Base-by-base conservation (phyloP, 495 filamentous ascomycete genomes). In the Aspergillus diversus region DNA sequence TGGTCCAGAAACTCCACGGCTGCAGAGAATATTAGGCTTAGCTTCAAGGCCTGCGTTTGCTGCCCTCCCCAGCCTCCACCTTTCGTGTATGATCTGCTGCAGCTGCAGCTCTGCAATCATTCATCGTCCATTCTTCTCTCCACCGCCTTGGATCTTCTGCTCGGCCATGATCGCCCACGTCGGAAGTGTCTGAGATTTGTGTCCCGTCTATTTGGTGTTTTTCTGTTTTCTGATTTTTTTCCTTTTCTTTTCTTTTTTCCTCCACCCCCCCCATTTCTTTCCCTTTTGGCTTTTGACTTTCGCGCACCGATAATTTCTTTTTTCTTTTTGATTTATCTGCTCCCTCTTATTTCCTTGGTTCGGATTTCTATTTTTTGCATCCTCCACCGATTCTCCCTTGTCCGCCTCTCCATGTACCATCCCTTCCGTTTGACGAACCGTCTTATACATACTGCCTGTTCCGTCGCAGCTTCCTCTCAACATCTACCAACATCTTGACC, bases 351-450 rank as follows among this genome's bases (percentile, higher is more conserved):
- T 53, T 46, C 65, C 63, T 50, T 60, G 55, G 58, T 51, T 61
- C 55, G 62, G 47, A 69, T 69, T 71, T 71, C 69, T 75, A 71
- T 75, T 73, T 75, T 72, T 70, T 66, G 63, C 69, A 69, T 67
- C 66, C 73, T 74, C 73, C 74, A 69, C 60, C 50, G 68, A 66
- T 65, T 63, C 67, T 72, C 67, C 63, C 63, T 64, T 63, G 66
- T 59, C 67, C 55, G 58, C 64, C 64, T 61, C 35, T 61, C 60
- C 57, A 49, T 63, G 63, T 37, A 64, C 60, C 67, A 70, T 67
- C 67, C 67, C 64, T 73, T 72, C 66, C 71, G 68, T 71, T 70
- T 70, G 68, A 63, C 68, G 61, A 50, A 50, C 68, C 61, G 63
- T 66, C 57, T 66, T 67, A 67, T 67, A 67, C 65, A 70, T 70